Evolutionary conservation across 805 yeast genomes (phyloP).

Genomic region (Cyberlindnera euphorbiae): DNA sequence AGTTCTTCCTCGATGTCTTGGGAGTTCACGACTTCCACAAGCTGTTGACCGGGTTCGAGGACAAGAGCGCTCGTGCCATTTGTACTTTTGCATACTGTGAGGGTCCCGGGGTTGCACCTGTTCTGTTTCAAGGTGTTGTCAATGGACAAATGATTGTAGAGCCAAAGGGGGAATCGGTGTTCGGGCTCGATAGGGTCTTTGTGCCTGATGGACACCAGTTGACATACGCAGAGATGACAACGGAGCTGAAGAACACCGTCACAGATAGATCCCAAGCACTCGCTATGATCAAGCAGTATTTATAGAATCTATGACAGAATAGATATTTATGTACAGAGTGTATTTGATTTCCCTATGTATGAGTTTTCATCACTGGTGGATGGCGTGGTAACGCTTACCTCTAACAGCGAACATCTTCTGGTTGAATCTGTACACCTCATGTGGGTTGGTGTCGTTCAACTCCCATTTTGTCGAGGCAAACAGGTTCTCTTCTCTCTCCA

Average conservation of each 20-base stretch:
- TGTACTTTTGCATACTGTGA: slow-evolving; percentile 90
- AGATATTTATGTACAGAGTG: too few relatives aligned
- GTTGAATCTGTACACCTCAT: slow-evolving; percentile 89
- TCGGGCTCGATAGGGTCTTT: slow-evolving; percentile 94
- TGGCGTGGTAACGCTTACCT: slow-evolving; percentile 95
- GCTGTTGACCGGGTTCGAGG: slow-evolving; percentile 74
- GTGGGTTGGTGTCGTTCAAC: slow-evolving; percentile 85
- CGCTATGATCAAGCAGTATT: too few relatives aligned
- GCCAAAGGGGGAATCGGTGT: slow-evolving; percentile 61
- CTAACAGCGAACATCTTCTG: slow-evolving; percentile 87
- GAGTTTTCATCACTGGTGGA: slow-evolving; percentile 27
- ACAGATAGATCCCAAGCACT: slow-evolving; percentile 44
- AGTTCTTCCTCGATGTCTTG: slow-evolving; percentile 79
- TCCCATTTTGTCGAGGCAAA: slow-evolving; percentile 93
- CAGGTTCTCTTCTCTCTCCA: slow-evolving; percentile 66
- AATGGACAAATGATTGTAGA: slow-evolving; percentile 68
- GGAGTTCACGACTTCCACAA: slow-evolving; percentile 75
- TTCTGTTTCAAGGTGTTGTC: slow-evolving; percentile 78
- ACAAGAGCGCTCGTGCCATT: slow-evolving; percentile 79
- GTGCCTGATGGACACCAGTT: slow-evolving; percentile 69
- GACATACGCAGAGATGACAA: slow-evolving; percentile 87
- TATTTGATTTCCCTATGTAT: neutral
- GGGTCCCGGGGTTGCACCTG: slow-evolving; percentile 65
- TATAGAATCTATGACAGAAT: too few relatives aligned
- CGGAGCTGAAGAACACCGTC: slow-evolving; percentile 65